phyloP scores from a whole-genome alignment of 495 filamentous ascomycete species.

The Penicillium cataractarum region DNA sequence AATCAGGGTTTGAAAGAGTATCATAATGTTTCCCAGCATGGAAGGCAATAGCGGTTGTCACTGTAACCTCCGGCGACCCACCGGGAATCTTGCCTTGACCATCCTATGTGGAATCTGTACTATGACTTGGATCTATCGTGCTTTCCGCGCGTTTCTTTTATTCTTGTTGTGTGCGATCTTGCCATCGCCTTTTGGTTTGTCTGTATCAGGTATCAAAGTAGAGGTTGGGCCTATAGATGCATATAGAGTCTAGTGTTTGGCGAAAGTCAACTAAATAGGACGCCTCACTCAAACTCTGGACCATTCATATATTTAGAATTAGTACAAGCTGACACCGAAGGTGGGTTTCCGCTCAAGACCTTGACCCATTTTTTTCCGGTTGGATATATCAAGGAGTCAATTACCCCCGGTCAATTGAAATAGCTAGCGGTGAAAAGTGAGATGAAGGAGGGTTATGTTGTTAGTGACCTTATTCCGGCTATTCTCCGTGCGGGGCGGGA shows the following conservation, averaged over 20 bases:
- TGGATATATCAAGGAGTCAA: neutral
- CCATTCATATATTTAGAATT: too few species aligned
- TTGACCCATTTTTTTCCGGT: too few species aligned
- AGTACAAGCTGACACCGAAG: too few species aligned
- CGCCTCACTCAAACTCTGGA: neutral
- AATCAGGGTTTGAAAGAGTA: too few species aligned
- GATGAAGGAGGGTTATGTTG: neutral
- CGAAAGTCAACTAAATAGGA: neutral
- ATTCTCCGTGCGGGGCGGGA: neutral
- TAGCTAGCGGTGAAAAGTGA: neutral
- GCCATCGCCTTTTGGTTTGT: neutral
- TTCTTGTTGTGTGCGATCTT: neutral
- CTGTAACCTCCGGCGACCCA: neutral
- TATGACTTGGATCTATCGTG: constrained; percentile 14
- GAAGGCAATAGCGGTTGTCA: too few species aligned
- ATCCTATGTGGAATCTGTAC: constrained; percentile 7
- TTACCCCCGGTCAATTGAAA: neutral
- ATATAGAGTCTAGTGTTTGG: neutral
- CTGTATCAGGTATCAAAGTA: neutral
- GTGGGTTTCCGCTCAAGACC: too few species aligned
- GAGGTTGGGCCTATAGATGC: neutral
- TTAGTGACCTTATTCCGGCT: neutral
- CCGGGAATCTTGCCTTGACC: neutral
- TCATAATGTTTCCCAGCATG: too few species aligned
- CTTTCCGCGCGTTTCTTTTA: too few species aligned